These are phyloP conservation scores for Pseudognaphalium luteoalbum DNA, from an alignment of 129 eudicot genomes.

Conservation along the genomic window DNA sequence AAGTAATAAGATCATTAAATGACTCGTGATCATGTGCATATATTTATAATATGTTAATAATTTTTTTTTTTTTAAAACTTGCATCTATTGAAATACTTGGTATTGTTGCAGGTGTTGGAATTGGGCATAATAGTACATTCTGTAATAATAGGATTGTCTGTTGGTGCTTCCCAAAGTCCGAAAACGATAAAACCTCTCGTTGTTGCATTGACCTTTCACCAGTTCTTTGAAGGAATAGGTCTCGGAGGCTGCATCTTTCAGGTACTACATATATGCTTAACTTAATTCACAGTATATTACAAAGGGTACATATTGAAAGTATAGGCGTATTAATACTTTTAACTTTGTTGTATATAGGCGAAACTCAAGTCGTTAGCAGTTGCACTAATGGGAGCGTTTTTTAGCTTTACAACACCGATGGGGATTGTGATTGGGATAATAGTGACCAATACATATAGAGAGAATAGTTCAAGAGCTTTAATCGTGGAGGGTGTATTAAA, in stretches of 20 bases:
- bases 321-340: not conserved
- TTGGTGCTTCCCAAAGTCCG: constrained; percentile 9
- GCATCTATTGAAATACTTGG: not conserved
- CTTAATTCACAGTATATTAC: not conserved
- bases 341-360: not conserved
- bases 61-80: too few relatives aligned
- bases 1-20: not conserved
- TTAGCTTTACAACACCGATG: constrained; percentile 1
- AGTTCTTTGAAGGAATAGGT: constrained; percentile 15
- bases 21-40: not conserved
- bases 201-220: constrained; percentile 12
- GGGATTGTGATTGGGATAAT: not conserved
- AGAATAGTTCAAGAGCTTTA: constrained; percentile 1
- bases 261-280: not conserved
- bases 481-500: constrained; percentile 12
- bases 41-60: too few relatives aligned
- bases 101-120: constrained; percentile 13
- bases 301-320: too few relatives aligned
- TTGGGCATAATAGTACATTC: constrained; percentile 14
- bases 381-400: constrained; percentile 8
- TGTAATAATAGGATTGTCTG: constrained; percentile 10
- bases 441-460: not conserved
- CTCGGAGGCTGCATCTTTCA: constrained; percentile 10
- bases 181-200: constrained; percentile 10
- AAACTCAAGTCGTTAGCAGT: constrained; percentile 3